phyloP scores from a whole-genome alignment of 305 asterid species.

The Nicotiana rustica region DNA sequence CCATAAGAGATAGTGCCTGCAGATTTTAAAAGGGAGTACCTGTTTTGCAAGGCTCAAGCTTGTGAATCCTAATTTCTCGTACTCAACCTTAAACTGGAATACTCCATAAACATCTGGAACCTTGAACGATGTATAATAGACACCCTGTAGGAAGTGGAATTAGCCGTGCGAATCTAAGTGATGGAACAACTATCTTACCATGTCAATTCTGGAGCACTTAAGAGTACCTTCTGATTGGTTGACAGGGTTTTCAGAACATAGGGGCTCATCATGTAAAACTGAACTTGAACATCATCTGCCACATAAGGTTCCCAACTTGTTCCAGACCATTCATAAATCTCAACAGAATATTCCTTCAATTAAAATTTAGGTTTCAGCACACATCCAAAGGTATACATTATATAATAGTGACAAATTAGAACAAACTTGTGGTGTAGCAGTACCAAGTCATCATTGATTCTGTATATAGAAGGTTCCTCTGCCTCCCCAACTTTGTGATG shows the following conservation, averaged over 20 bases:
- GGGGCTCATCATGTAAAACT: conserved; percentile 96
- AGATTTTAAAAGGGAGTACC: conserved; percentile 46
- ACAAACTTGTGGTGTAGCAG: conserved; percentile 30
- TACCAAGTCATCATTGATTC: conserved; percentile 90
- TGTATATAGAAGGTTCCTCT: conserved; percentile 73
- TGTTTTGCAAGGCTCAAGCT: conserved; percentile 72
- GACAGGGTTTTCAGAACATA: conserved; percentile 82
- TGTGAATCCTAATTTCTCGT: conserved; percentile 76
- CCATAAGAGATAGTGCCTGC: not conserved
- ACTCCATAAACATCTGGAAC: conserved; percentile 93
- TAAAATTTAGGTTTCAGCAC: conserved; percentile 24
- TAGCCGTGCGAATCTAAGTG: conserved; percentile 9
- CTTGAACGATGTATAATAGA: conserved; percentile 72
- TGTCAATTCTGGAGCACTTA: conserved; percentile 3
- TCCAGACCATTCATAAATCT: conserved; percentile 82
- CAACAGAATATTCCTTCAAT: conserved; percentile 74
- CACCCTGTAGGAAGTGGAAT: conserved; percentile 57
- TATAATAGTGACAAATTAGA: not conserved
- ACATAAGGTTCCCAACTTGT: conserved; percentile 80
- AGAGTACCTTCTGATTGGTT: conserved; percentile 71
- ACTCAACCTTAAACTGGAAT: conserved; percentile 87
- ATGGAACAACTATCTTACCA: conserved; percentile 15
- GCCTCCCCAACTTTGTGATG: conserved; percentile 78
- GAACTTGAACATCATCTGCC: conserved; percentile 78
- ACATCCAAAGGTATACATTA: conserved; percentile 18